A percentile compares a stretch with the other conserved stretches of the same genome.
phyloP scores from a whole-genome alignment of 2,329 filamentous ascomycete genomes.

The Cercospora sp. region DNA sequence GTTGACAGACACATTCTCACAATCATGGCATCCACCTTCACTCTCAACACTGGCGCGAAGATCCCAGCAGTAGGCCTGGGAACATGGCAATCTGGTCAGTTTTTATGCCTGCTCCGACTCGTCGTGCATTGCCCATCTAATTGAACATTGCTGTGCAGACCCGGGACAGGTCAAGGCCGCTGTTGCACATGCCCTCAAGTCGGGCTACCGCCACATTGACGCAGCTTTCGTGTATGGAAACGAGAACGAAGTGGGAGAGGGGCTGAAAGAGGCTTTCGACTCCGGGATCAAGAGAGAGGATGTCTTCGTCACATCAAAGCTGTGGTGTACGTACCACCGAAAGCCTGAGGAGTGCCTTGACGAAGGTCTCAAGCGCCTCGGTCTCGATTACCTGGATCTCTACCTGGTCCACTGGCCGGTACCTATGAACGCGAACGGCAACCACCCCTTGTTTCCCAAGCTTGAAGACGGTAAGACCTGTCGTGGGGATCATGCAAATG shows the following conservation, averaged over 20 bases:
- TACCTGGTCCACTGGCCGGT: constrained; percentile 78
- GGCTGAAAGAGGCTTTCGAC: constrained; percentile 68
- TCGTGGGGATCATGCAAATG: not conserved
- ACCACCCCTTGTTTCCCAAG: constrained; percentile 71
- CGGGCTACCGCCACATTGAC: constrained; percentile 61
- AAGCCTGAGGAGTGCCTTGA: constrained; percentile 69
- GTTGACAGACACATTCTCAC: constrained; percentile 27
- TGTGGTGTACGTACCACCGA: constrained; percentile 78
- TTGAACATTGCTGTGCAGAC: not conserved
- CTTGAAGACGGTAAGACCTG: constrained; percentile 56
- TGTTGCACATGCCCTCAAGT: constrained; percentile 50
- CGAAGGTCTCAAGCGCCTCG: constrained; percentile 70
- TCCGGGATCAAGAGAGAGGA: constrained; percentile 72
- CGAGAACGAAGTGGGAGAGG: constrained; percentile 79
- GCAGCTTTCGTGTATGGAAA: constrained; percentile 75
- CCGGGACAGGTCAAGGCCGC: constrained; percentile 51
- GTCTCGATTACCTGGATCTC: constrained; percentile 78
- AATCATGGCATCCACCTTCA: constrained; percentile 35
- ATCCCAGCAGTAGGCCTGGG: constrained; percentile 43
- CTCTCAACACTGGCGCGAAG: constrained; percentile 42
- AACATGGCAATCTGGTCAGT: constrained; percentile 40
- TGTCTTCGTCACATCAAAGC: constrained; percentile 80
- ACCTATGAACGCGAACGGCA: constrained; percentile 75
- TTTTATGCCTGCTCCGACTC: too few species aligned
- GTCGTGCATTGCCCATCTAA: not conserved